Conservation (phyloP, 768 basidiomycete genomes). For the Suillus spraguei region DNA sequence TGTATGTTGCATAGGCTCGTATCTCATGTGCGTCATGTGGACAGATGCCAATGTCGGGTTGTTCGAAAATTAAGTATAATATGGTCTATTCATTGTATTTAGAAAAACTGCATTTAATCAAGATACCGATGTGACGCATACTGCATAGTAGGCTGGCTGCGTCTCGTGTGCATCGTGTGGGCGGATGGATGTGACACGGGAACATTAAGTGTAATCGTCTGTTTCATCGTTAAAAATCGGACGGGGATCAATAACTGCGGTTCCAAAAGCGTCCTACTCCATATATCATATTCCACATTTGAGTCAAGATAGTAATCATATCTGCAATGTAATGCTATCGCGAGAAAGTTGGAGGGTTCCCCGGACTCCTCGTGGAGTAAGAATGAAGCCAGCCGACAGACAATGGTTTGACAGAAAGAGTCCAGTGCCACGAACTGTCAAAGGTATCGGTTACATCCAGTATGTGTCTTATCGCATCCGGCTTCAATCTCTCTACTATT, state of each 20-base stretch:
- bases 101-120: no score
- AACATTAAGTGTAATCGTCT: not conserved
- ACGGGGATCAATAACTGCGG: not conserved
- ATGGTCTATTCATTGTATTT: no score
- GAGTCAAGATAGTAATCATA: no score
- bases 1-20: not conserved
- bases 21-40: no score
- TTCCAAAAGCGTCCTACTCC: not conserved
- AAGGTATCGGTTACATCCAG: conserved; percentile 48
- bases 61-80: no score
- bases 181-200: not conserved
- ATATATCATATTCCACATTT: no score
- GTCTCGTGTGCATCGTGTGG: not conserved
- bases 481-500: not conserved
- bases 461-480: not conserved
- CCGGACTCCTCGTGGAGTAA: not conserved
- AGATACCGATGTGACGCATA: no score
- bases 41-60: no score
- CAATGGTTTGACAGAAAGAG: not conserved
- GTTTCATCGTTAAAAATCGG: not conserved
- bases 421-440: conserved; percentile 62
- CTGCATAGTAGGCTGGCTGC: no score
- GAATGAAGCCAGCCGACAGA: not conserved
- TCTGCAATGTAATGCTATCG: no score
- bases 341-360: not conserved